phyloP scores from a whole-genome alignment of 352 stramenopile genomes.

The Globisporangium camurandrum region DNA sequence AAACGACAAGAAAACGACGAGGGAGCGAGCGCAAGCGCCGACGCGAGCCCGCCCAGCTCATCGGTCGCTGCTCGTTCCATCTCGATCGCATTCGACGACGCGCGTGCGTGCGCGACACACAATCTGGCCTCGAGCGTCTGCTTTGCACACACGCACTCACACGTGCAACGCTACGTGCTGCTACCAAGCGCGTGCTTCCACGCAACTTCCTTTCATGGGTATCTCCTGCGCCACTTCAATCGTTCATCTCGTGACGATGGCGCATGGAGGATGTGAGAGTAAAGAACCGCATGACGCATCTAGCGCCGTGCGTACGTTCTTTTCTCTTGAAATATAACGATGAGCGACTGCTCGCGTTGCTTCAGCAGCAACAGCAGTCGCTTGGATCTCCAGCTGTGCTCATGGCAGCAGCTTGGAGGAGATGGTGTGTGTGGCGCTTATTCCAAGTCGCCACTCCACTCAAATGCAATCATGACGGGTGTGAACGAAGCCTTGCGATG shows the following conservation, averaged over 20 bases:
- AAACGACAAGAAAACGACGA: too few relatives aligned
- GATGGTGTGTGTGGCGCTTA: constrained; percentile 67
- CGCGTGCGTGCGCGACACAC: neutral
- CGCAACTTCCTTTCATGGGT: constrained; percentile 29
- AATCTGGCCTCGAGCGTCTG: neutral
- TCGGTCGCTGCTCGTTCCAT: neutral
- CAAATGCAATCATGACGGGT: constrained; percentile 86
- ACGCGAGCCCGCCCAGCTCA: neutral
- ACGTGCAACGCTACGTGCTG: constrained; percentile 6
- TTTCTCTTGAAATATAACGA: constrained; percentile 87
- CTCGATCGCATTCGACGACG: neutral
- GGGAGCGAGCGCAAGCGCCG: neutral
- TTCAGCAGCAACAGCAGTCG: constrained; percentile 3
- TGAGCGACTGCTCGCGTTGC: constrained; percentile 22
- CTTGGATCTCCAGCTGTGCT: constrained; percentile 77
- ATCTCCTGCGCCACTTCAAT: constrained; percentile 30
- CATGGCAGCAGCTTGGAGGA: constrained; percentile 70
- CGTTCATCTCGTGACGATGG: constrained; percentile 3
- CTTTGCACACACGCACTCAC: neutral
- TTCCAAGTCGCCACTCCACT: constrained; percentile 58
- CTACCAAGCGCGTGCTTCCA: constrained; percentile 10
- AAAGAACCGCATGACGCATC: constrained; percentile 30
- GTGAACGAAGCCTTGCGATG: constrained; percentile 39
- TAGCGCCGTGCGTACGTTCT: constrained; percentile 18
- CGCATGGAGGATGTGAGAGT: constrained; percentile 83